Percentiles rank a stretch among this genome's conserved stretches.
Evolutionary conservation across 164 flowering plant species (phyloP).

Genomic region (Kalanchoe fedtschenkoi): DNA sequence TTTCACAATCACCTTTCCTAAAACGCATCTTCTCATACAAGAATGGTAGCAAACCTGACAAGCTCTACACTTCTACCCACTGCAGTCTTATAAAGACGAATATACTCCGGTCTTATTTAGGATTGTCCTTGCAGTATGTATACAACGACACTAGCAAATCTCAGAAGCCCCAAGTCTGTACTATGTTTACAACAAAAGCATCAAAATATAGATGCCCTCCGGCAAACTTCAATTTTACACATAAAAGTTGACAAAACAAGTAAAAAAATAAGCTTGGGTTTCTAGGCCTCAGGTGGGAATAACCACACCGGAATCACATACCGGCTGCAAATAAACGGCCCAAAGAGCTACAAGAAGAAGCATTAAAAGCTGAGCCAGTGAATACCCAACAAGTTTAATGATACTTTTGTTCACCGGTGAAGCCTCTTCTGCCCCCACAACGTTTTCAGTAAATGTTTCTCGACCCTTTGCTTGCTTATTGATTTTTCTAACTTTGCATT

Average conservation of each 20-base stretch:
- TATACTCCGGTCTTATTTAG: no score
- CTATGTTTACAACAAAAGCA: no score
- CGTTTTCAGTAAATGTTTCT: conserved; percentile 18
- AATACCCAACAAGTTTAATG: conserved; percentile 24
- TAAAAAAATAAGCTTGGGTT: conserved; percentile 4
- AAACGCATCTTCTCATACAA: no score
- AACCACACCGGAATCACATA: conserved; percentile 18
- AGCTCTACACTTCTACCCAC: no score
- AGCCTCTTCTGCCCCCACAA: conserved; percentile 24
- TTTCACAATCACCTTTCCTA: no score
- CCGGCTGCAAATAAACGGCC: conserved; percentile 22
- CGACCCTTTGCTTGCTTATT: conserved; percentile 27
- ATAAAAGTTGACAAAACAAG: conserved; percentile 2
- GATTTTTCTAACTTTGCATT: conserved; percentile 22
- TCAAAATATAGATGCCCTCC: no score
- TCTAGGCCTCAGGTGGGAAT: conserved; percentile 33
- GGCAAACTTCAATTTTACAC: conserved; percentile 6
- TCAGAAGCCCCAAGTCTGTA: no score
- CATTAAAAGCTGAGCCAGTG: conserved; percentile 31
- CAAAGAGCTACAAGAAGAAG: conserved; percentile 29
- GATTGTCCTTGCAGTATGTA: no score
- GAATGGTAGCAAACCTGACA: no score
- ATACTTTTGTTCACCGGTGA: conserved; percentile 25
- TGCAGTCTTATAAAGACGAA: no score
- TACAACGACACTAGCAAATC: no score